phyloP scores from a whole-genome alignment of 257 asterid species.

The Paraleonurus japonicus region DNA sequence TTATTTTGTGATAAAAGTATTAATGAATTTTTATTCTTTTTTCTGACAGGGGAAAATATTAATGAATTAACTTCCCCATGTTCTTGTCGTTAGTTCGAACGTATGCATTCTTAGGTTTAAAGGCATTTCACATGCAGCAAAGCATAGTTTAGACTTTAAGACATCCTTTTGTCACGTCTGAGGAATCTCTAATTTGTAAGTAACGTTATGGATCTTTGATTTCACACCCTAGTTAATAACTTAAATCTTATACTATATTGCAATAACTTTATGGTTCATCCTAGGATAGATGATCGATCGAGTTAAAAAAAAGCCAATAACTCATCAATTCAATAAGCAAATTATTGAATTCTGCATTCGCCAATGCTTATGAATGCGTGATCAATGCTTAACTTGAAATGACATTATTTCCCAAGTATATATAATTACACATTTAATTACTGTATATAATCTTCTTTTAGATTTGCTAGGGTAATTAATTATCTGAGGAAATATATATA shows the following conservation, averaged over 20 bases:
- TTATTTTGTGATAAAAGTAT: not conserved
- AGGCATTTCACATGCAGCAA: conserved; percentile 15
- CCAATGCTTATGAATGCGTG: no score
- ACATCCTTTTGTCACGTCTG: not conserved
- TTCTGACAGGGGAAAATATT: no score
- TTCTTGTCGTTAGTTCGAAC: not conserved
- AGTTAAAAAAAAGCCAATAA: no score
- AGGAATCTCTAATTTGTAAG: not conserved
- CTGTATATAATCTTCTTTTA: no score
- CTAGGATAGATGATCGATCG: not conserved
- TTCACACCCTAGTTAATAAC: not conserved
- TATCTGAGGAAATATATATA: not conserved
- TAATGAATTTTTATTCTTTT: no score
- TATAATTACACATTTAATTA: no score
- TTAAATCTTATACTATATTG: no score
- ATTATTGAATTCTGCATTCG: no score
- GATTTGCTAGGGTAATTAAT: no score
- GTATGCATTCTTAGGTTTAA: not conserved
- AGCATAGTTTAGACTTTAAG: not conserved
- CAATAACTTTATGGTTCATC: not conserved
- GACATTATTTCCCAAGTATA: no score
- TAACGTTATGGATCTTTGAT: not conserved
- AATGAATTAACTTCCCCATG: not conserved
- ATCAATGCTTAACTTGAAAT: no score
- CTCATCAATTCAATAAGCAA: no score